phyloP scores from a whole-genome alignment of 2,329 filamentous ascomycete genomes.

The Grosmannia penicillata region DNA sequence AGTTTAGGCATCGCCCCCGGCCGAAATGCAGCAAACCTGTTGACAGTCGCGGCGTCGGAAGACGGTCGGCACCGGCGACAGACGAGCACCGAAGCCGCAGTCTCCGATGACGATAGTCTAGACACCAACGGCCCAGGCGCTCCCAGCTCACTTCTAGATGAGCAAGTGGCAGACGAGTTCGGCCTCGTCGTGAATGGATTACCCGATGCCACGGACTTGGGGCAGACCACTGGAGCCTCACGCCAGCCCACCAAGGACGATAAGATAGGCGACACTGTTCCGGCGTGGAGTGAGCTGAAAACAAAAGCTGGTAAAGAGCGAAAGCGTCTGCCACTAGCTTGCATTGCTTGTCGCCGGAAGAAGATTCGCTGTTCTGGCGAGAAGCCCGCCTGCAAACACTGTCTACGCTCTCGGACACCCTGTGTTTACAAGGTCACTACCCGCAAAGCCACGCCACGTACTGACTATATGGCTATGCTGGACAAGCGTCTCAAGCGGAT shows the following conservation, averaged over 20 bases:
- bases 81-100: slow-evolving; percentile 18
- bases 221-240: background rate
- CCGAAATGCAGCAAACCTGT: too few relatives aligned
- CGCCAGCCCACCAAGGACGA: slow-evolving; percentile 31
- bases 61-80: too few relatives aligned
- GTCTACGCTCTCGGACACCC: slow-evolving; percentile 76
- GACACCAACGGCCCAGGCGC: slow-evolving; percentile 24
- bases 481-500: slow-evolving; percentile 92
- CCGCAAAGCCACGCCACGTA: slow-evolving; percentile 81
- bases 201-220: slow-evolving; percentile 36
- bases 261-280: slow-evolving; percentile 34
- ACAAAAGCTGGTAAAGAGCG: slow-evolving; percentile 92
- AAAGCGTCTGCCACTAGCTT: slow-evolving; percentile 82
- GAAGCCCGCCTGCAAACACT: slow-evolving; percentile 96
- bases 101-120: slow-evolving; percentile 29
- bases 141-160: slow-evolving; percentile 33
- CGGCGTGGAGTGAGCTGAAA: slow-evolving; percentile 70
- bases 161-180: slow-evolving; percentile 43
- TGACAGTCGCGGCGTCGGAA: too few relatives aligned
- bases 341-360: slow-evolving; percentile 89
- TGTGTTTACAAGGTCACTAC: slow-evolving; percentile 97
- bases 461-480: slow-evolving; percentile 98
- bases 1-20: too few relatives aligned
- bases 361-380: slow-evolving; percentile 97
- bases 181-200: slow-evolving; percentile 30